Evolutionary conservation across 768 basidiomycete genomes (phyloP).

Genomic region (Mycena alexandri): DNA sequence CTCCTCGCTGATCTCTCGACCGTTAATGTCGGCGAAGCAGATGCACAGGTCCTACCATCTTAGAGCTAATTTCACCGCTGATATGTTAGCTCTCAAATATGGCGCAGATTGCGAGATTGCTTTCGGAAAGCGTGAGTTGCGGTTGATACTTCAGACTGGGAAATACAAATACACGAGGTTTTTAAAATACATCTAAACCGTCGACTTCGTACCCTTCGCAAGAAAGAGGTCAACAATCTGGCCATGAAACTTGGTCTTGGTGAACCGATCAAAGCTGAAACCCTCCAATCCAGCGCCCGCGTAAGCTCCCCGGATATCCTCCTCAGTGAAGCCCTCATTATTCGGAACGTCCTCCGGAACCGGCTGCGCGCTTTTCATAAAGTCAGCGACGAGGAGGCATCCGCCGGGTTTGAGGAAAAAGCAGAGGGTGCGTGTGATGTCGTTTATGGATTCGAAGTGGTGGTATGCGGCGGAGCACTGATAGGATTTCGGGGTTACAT

Average conservation of each 20-base stretch:
- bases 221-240: slow-evolving; percentile 64
- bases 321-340: slow-evolving; percentile 63
- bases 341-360: slow-evolving; percentile 64
- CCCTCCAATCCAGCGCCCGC: slow-evolving; percentile 64
- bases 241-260: slow-evolving; percentile 47
- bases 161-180: no score
- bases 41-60: no score
- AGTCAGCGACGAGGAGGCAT: slow-evolving; percentile 69
- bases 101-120: no score
- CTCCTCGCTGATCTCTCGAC: no score
- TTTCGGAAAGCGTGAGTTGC: no score
- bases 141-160: no score
- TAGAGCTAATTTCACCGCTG: no score
- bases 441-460: slow-evolving; percentile 65
- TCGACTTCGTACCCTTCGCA: slow-evolving; percentile 62
- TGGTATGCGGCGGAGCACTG: slow-evolving; percentile 78
- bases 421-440: slow-evolving; percentile 65
- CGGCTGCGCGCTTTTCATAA: slow-evolving; percentile 41
- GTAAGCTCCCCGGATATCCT: slow-evolving; percentile 63
- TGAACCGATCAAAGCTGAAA: slow-evolving; percentile 54
- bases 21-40: no score
- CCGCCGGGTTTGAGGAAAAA: slow-evolving; percentile 74
- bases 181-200: not conserved
- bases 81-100: no score
- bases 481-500: slow-evolving; percentile 15